phyloP scores from a whole-genome alignment of 495 filamentous ascomycete species.

The Penicillium steckii region DNA sequence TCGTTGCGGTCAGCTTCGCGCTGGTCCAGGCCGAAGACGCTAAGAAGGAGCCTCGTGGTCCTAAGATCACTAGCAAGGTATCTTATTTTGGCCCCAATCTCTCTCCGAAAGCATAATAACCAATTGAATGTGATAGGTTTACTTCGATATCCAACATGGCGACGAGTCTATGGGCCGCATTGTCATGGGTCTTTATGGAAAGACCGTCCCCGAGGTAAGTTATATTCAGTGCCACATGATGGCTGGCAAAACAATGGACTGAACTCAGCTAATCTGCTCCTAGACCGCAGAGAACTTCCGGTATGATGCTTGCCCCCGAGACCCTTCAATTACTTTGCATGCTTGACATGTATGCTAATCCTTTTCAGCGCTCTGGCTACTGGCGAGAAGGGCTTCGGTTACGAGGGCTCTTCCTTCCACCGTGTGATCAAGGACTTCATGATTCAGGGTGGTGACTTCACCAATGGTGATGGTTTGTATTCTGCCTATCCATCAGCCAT shows the following conservation, averaged over 20 bases:
- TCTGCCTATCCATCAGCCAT: not conserved
- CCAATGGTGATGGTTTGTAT: conserved; percentile 72
- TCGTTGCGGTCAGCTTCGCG: conserved; percentile 62
- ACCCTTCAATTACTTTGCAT: not conserved
- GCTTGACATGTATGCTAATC: conserved; percentile 6
- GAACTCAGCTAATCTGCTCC: not conserved
- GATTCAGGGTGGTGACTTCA: conserved; percentile 99
- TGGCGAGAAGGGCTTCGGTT: conserved; percentile 95
- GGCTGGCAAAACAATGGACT: not conserved
- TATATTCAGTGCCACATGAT: not conserved
- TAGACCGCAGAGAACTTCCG: conserved; percentile 97
- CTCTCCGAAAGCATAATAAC: not conserved
- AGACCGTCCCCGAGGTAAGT: conserved; percentile 86
- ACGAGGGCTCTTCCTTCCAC: conserved; percentile 94
- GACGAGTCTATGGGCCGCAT: conserved; percentile 81
- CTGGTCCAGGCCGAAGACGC: conserved; percentile 71
- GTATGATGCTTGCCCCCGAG: conserved; percentile 25
- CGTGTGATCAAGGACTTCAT: conserved; percentile 98
- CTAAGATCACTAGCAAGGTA: conserved; percentile 95
- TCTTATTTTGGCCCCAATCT: not conserved
- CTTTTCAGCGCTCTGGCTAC: conserved; percentile 75
- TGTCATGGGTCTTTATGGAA: conserved; percentile 94
- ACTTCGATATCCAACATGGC: conserved; percentile 92
- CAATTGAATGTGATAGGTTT: conserved; percentile 55
- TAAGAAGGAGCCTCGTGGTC: conserved; percentile 77